Conservation (phyloP, 1,139 yeast genomes). For the Geotrichum bryndzae region DNA sequence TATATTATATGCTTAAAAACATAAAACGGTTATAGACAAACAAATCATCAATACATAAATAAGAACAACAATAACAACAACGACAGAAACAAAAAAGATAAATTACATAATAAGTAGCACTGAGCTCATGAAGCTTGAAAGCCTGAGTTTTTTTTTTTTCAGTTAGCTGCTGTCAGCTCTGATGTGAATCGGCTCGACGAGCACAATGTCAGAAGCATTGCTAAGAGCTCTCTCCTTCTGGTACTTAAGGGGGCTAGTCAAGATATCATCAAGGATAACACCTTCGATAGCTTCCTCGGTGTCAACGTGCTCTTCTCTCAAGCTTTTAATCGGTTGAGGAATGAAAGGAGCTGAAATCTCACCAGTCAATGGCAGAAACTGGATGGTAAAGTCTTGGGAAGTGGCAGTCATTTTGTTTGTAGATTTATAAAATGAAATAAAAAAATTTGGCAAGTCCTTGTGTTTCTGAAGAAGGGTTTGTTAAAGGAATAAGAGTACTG, state of each 20-base stretch:
- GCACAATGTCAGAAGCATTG: slow-evolving; percentile 1
- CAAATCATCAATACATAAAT: no score
- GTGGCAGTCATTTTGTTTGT: slow-evolving; percentile 5
- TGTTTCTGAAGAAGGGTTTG: neutral
- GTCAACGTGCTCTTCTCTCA: slow-evolving; percentile 2
- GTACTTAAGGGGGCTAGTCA: neutral
- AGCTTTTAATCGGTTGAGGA: slow-evolving; percentile 2
- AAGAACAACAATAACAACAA: no score
- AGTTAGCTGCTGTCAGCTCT: slow-evolving; percentile 1
- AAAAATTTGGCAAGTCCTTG: slow-evolving; percentile 22
- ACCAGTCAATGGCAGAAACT: slow-evolving; percentile 12
- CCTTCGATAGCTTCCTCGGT: neutral
- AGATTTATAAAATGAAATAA: neutral
- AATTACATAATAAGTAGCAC: no score
- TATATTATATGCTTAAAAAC: no score
- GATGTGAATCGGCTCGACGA: neutral
- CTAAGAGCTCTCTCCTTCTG: slow-evolving; percentile 8
- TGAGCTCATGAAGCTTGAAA: no score
- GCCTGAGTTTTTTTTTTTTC: no score
- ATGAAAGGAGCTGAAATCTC: slow-evolving; percentile 12
- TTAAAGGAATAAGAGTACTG: neutral
- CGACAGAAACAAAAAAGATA: no score
- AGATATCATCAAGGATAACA: neutral
- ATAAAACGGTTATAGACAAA: no score
- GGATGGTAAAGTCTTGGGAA: neutral